Percentiles rank a stretch among this genome's conserved stretches.
These are phyloP conservation scores for Castanea sativa DNA, from an alignment of 306 rosid genomes.

Conservation along the genomic window DNA sequence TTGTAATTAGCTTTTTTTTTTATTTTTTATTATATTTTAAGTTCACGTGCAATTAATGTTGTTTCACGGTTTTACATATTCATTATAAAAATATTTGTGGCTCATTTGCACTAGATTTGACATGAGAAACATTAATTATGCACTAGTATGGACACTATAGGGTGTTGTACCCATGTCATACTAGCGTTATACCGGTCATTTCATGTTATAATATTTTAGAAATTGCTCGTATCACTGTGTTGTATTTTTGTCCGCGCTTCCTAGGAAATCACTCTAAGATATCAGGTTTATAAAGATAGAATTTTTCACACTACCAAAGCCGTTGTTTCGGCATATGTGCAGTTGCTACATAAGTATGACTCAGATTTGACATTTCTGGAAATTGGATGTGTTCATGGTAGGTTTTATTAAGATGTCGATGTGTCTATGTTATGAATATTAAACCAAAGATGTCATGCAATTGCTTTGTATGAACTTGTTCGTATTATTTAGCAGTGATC, in stretches of 20 bases:
- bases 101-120: no score
- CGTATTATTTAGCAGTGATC: neutral
- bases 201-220: no score
- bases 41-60: no score
- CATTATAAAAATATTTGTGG: no score
- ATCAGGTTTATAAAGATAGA: neutral
- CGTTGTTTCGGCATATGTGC: neutral
- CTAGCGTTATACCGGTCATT: no score
- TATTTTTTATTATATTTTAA: no score
- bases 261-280: neutral
- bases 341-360: neutral
- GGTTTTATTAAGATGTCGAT: neutral
- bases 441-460: neutral
- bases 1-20: no score
- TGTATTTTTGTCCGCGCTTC: neutral
- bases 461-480: neutral
- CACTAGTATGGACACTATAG: no score
- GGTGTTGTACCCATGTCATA: no score
- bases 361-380: neutral
- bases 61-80: no score
- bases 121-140: no score
- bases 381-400: neutral
- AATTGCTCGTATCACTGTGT: fast-evolving
- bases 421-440: neutral
- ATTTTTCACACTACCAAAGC: neutral